Percentiles rank a stretch among this genome's conserved stretches.
These are phyloP conservation scores for Plantago major DNA, from an alignment of 257 asterid genomes.

Conservation along the genomic window DNA sequence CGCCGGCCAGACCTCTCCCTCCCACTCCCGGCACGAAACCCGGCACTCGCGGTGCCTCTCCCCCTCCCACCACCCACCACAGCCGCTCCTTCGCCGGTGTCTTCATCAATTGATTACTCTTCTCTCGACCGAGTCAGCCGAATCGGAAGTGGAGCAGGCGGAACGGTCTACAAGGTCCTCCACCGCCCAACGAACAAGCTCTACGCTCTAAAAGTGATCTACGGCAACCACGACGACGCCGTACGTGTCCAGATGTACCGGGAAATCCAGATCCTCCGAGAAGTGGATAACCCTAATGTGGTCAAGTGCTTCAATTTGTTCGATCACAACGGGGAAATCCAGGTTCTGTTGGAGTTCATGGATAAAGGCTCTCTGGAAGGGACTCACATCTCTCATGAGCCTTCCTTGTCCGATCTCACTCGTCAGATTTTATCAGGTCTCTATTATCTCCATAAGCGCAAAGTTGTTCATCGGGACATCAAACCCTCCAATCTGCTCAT, in stretches of 20 bases:
- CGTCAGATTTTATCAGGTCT: constrained; percentile 71
- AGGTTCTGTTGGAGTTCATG: constrained; percentile 72
- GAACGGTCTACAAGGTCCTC: constrained; percentile 84
- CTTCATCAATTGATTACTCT: constrained; percentile 39
- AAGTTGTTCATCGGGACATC: constrained; percentile 83
- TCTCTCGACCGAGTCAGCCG: constrained; percentile 75
- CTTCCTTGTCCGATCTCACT: constrained; percentile 56
- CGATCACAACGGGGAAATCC: constrained; percentile 82
- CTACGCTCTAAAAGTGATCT: constrained; percentile 75
- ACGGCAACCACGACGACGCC: constrained; percentile 82
- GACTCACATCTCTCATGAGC: constrained; percentile 51
- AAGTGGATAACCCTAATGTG: constrained; percentile 26
- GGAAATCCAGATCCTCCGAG: constrained; percentile 26
- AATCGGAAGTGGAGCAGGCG: constrained; percentile 88
- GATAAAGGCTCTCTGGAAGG: constrained; percentile 79
- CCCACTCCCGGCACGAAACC: constrained; percentile 27
- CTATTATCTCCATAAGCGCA: constrained; percentile 65
- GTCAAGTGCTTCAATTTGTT: constrained; percentile 67
- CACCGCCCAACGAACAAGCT: constrained; percentile 62
- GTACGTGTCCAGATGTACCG: constrained; percentile 78
- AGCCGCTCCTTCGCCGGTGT: constrained; percentile 25
- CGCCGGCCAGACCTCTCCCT: constrained; percentile 13
- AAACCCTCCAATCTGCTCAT: constrained; percentile 76
- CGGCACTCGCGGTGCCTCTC: constrained; percentile 68
- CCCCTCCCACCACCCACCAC: constrained; percentile 74